Conservation (phyloP, 2,329 filamentous ascomycete species). For the Leptographium wingfieldii region DNA sequence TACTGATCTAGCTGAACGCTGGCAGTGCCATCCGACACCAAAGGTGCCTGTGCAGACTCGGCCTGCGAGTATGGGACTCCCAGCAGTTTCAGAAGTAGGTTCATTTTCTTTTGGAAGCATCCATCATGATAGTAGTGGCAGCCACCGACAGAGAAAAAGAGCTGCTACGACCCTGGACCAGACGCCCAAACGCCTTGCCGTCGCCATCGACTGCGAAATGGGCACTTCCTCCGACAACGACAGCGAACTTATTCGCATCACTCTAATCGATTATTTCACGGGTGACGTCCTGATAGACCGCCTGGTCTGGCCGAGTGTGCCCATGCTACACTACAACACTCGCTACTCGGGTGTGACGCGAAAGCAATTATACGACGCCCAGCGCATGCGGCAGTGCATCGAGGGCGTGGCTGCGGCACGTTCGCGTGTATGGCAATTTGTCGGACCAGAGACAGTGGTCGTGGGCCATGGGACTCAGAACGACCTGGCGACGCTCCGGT, state of each 20-base stretch:
- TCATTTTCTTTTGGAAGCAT: not conserved
- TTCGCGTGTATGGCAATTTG: not conserved
- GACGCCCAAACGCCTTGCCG: not conserved
- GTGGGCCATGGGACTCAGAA: not conserved
- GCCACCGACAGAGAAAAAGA: not conserved
- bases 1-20: not conserved
- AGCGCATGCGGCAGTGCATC: not conserved
- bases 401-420: not conserved
- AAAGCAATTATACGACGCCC: not conserved
- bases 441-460: not conserved
- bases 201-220: conserved; percentile 1
- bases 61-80: too few relatives aligned
- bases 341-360: not conserved
- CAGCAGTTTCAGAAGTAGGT: not conserved
- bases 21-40: not conserved
- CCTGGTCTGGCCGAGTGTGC: not conserved
- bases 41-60: not conserved
- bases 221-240: not conserved
- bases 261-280: not conserved
- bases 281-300: not conserved
- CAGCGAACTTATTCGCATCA: not conserved
- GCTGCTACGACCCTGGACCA: not conserved
- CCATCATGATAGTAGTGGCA: not conserved
- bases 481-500: not conserved
- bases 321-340: not conserved